These are phyloP conservation scores for Cryphonectria radicalis DNA, from an alignment of 2,329 filamentous ascomycete species.

Conservation along the genomic window DNA sequence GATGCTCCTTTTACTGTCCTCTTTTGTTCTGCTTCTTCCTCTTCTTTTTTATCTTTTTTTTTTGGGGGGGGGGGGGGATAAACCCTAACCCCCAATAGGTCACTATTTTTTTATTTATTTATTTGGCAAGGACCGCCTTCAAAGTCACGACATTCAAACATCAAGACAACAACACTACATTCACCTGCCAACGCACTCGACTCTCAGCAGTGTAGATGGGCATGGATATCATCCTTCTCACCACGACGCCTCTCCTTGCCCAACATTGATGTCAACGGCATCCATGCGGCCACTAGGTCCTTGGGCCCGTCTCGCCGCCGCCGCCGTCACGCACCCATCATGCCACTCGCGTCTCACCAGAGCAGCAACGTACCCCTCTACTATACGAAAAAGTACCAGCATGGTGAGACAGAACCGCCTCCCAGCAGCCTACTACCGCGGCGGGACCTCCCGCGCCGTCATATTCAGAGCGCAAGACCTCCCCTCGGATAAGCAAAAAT, in stretches of 20 bases:
- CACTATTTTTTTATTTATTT: too few species aligned
- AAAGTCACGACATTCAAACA: too few species aligned
- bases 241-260: background rate
- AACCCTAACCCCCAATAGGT: too few species aligned
- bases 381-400: background rate
- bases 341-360: background rate
- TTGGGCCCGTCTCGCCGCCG: background rate
- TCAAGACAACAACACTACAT: too few species aligned
- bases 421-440: constrained; percentile 65
- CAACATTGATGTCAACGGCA: background rate
- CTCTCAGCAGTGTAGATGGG: too few species aligned
- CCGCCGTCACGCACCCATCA: background rate
- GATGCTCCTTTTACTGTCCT: too few species aligned
- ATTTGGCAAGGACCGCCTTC: too few species aligned
- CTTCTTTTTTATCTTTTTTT: too few species aligned
- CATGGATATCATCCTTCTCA: too few species aligned
- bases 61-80: too few species aligned
- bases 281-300: background rate
- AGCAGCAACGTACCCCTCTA: background rate
- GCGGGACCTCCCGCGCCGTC: constrained; percentile 71
- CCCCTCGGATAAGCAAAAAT: constrained; percentile 48
- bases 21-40: too few species aligned
- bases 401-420: constrained; percentile 34
- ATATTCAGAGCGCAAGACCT: constrained; percentile 60
- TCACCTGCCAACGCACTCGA: too few species aligned